Conservation (phyloP, 176 grass and related monocot species). For the Tillandsia fasciculata region DNA sequence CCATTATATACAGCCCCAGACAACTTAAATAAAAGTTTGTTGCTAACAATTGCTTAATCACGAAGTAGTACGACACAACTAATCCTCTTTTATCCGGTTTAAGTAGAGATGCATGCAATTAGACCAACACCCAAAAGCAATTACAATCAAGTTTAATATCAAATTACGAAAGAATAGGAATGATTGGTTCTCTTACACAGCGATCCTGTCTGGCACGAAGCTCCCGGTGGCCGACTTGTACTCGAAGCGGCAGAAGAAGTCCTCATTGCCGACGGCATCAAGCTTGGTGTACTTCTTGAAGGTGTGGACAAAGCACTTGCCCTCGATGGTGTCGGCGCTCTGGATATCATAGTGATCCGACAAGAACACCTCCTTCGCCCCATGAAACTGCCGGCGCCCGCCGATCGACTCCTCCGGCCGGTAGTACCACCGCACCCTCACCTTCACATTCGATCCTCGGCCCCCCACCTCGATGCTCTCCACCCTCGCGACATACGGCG, state of each 20-base stretch:
- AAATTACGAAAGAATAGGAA: no score
- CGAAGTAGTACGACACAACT: no score
- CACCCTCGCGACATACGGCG: constrained; percentile 63
- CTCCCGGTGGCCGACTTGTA: constrained; percentile 76
- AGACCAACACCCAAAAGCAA: no score
- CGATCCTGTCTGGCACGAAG: constrained; percentile 76
- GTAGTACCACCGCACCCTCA: constrained; percentile 87
- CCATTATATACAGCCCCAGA: no score
- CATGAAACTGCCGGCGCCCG: constrained; percentile 70
- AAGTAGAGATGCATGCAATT: no score
- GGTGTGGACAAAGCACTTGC: constrained; percentile 81
- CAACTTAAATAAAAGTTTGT: no score
- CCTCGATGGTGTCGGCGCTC: constrained; percentile 94
- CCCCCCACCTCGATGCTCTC: constrained; percentile 67
- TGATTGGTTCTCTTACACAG: constrained; percentile 50
- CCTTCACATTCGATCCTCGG: constrained; percentile 68
- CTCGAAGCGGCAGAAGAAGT: constrained; percentile 88
- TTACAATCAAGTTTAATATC: no score
- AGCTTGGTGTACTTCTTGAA: constrained; percentile 88
- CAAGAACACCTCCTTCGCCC: constrained; percentile 75
- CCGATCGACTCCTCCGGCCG: constrained; percentile 90
- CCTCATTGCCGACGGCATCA: constrained; percentile 70
- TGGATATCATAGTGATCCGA: constrained; percentile 96
- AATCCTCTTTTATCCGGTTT: no score
- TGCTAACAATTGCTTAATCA: no score